These are phyloP conservation scores for Pythium brachiatum DNA, from an alignment of 352 stramenopile genomes.

Conservation along the genomic window DNA sequence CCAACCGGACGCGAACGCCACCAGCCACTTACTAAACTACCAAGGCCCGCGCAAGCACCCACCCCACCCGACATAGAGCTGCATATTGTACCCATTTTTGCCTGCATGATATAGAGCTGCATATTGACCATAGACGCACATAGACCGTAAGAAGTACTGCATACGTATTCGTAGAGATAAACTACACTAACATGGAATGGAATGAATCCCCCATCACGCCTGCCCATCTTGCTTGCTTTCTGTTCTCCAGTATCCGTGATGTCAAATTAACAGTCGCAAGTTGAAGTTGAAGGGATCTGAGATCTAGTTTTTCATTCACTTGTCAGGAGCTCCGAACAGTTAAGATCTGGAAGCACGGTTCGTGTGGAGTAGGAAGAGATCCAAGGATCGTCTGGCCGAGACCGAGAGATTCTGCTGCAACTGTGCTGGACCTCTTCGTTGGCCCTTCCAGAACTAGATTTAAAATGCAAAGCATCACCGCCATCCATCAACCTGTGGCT, in stretches of 20 bases:
- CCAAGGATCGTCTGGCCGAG: too few relatives aligned
- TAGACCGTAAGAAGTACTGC: constrained; percentile 11
- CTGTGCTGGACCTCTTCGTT: too few relatives aligned
- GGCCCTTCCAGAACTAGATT: neutral
- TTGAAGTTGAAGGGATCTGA: neutral
- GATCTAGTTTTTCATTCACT: constrained; percentile 1
- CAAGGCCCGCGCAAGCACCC: neutral
- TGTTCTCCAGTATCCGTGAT: too few relatives aligned
- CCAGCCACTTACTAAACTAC: neutral
- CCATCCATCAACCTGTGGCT: constrained; percentile 1
- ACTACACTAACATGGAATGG: constrained; percentile 13
- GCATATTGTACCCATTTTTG: constrained; percentile 19
- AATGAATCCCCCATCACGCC: too few relatives aligned
- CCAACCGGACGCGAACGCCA: neutral
- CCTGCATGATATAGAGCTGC: constrained; percentile 26
- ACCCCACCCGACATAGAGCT: constrained; percentile 21
- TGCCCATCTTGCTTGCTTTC: too few relatives aligned
- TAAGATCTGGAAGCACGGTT: neutral
- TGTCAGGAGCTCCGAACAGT: neutral
- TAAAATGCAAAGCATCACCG: neutral
- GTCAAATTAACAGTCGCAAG: neutral
- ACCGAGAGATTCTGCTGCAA: too few relatives aligned
- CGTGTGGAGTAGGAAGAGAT: too few relatives aligned
- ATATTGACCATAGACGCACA: constrained; percentile 9
- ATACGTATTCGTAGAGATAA: constrained; percentile 16